A percentile compares a stretch with the other conserved stretches of the same genome.
Evolutionary conservation across 148 eudicot species (phyloP).

Genomic region (Rhododendron ovatum): DNA sequence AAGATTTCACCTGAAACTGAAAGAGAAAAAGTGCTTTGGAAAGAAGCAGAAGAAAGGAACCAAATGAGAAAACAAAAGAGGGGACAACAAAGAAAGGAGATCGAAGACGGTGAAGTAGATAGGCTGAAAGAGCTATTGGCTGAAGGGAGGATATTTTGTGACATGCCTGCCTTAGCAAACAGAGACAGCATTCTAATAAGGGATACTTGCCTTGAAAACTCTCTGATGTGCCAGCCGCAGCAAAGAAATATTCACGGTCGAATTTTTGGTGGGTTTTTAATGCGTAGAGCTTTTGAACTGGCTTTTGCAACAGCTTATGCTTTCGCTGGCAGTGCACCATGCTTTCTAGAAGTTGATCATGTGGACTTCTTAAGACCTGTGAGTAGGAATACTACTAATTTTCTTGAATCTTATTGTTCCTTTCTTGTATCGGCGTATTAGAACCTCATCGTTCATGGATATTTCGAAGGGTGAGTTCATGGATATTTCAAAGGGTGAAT

Average conservation of each 20-base stretch:
- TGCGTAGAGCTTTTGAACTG: slow-evolving; percentile 88
- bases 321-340: slow-evolving; percentile 83
- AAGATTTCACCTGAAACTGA: slow-evolving; percentile 62
- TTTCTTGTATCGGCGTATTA: neutral
- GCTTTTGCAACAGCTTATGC: slow-evolving; percentile 80
- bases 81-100: slow-evolving; percentile 38
- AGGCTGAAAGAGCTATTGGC: slow-evolving; percentile 63
- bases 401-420: neutral
- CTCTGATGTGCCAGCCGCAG: slow-evolving; percentile 86
- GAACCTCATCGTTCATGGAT: neutral
- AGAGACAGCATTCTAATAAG: slow-evolving; percentile 85
- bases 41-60: slow-evolving; percentile 85
- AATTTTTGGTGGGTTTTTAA: slow-evolving; percentile 88
- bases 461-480: neutral
- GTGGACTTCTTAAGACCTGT: slow-evolving; percentile 92
- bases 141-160: slow-evolving; percentile 71
- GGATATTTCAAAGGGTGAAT: neutral
- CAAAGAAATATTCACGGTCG: slow-evolving; percentile 89
- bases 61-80: slow-evolving; percentile 54
- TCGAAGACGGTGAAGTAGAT: slow-evolving; percentile 32
- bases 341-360: slow-evolving; percentile 88
- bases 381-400: slow-evolving; percentile 24
- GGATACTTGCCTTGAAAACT: slow-evolving; percentile 76
- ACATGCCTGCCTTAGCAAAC: slow-evolving; percentile 92
- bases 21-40: slow-evolving; percentile 61